A percentile compares a stretch with the other conserved stretches of the same genome.
Conservation (phyloP, 176 grass and related monocot genomes). For the Tuctoria greenei region DNA sequence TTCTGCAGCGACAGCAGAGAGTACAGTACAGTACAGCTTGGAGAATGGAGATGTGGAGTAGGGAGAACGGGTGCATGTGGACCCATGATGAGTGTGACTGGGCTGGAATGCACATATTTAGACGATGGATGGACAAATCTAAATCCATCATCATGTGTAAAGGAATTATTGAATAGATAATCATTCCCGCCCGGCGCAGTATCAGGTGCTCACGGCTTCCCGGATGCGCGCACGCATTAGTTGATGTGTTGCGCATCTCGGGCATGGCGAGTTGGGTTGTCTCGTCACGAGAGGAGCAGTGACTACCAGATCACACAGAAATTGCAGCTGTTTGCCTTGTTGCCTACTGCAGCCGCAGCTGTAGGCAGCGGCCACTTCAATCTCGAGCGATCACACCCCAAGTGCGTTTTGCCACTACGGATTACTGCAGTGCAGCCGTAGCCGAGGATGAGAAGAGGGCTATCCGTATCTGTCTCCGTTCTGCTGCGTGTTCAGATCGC, state of each 20-base stretch:
- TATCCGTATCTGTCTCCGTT: neutral
- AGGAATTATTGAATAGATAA: slow-evolving; percentile 16
- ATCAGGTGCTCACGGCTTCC: slow-evolving; percentile 8
- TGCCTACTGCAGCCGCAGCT: too few relatives aligned
- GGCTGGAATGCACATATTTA: slow-evolving; percentile 31
- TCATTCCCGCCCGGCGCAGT: slow-evolving; percentile 3
- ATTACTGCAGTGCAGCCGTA: too few relatives aligned
- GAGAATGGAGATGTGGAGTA: slow-evolving; percentile 17
- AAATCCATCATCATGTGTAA: neutral
- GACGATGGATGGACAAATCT: slow-evolving; percentile 11
- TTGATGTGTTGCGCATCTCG: too few relatives aligned
- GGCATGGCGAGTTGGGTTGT: too few relatives aligned
- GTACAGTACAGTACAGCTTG: slow-evolving; percentile 1
- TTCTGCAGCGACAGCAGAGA: slow-evolving; percentile 11
- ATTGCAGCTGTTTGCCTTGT: too few relatives aligned
- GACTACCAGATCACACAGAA: too few relatives aligned
- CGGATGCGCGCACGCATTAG: slow-evolving; percentile 1
- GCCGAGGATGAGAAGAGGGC: too few relatives aligned
- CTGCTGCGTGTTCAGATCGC: neutral
- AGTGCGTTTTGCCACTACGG: too few relatives aligned
- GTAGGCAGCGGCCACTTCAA: too few relatives aligned
- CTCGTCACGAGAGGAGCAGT: too few relatives aligned
- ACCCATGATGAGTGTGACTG: slow-evolving; percentile 24
- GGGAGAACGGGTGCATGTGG: slow-evolving; percentile 16
- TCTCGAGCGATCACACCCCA: too few relatives aligned